Base-by-base conservation (phyloP, 768 basidiomycete genomes). In the Serendipita vermifera region DNA sequence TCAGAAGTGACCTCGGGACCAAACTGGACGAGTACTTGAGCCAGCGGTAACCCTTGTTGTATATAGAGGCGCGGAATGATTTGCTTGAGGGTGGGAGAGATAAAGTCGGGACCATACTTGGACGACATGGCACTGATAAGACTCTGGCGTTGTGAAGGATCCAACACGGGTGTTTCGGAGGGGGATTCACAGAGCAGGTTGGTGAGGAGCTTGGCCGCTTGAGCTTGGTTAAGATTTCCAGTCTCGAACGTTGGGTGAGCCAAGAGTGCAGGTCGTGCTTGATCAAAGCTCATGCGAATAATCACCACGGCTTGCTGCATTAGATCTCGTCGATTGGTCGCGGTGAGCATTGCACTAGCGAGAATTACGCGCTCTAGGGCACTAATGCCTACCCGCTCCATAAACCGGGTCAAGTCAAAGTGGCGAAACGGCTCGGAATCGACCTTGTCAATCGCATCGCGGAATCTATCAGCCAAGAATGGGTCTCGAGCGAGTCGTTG, bases 401-500 rank as follows among this genome's bases (percentile, higher is more conserved):
- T 77, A 64, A 91, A 91, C 71, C 86, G 80, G 58, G 78, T 70
- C 53, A 93, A 76, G 75, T 90, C 87, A 63, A 92, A 90, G 63
- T 82, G 76, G 57, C 85, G 79, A 67, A 91, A 88, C 54, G 81
- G 72, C 59, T 89, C 85, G 41, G 85, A 87, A 66, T 91, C 87
- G 54, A 83, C 87, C 66, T 82, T 86, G 75, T 90, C 86, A 57
- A 93, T 79, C 46, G 85, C 87, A 68, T 91, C 88, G 59, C 87
- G 80, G 70, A 92, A 93, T 61, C 89, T 81, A 72, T 89, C 87
- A 55, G 90, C 86, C 41, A 91, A 79, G 67, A 82, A 83, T 59
- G 90, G 90, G 75, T 92, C 90, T 59, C 87, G 84, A 61, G 88
- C 85, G 54, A 93, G 81, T 53, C 89, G 81, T 64, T 89, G 86